Evolutionary conservation across 768 basidiomycete species (phyloP).

Genomic region (Hysterangium stoloniferum): DNA sequence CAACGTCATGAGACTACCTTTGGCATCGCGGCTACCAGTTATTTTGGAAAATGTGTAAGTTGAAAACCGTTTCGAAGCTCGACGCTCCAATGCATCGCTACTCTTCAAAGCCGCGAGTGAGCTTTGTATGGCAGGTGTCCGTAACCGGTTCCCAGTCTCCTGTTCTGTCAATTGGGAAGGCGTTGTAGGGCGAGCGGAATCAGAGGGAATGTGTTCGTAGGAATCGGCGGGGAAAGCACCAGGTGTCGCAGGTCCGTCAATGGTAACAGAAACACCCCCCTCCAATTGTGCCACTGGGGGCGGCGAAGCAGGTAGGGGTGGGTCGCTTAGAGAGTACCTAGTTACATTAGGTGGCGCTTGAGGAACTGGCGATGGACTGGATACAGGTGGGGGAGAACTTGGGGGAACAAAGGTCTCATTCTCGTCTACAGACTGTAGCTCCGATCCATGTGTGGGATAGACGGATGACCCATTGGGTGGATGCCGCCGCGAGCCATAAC

Average conservation of each 20-base stretch:
- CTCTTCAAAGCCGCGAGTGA: conserved; percentile 86
- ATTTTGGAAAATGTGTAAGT: conserved; percentile 93
- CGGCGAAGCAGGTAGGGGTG: conserved; percentile 40
- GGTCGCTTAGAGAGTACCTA: conserved; percentile 74
- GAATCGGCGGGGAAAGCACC: conserved; percentile 3
- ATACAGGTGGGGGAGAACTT: neutral
- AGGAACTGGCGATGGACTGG: conserved; percentile 16
- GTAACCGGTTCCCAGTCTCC: conserved; percentile 16
- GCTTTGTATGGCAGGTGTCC: conserved; percentile 60
- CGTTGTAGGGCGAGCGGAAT: neutral
- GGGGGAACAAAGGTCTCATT: neutral
- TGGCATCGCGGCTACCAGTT: conserved; percentile 49
- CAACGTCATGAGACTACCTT: conserved; percentile 36
- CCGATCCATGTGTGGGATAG: neutral
- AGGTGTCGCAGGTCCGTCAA: conserved; percentile 36
- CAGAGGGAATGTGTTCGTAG: conserved; percentile 1
- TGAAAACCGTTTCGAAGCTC: conserved; percentile 94
- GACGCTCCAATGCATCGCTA: conserved; percentile 76
- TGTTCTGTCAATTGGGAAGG: neutral
- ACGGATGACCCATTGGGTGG: neutral
- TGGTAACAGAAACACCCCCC: neutral
- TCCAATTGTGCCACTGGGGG: conserved; percentile 19
- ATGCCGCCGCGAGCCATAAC: neutral
- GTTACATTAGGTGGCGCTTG: conserved; percentile 62
- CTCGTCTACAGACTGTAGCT: neutral